Base-by-base conservation (phyloP, 2,329 filamentous ascomycete genomes). In the Botrytis fabae region DNA sequence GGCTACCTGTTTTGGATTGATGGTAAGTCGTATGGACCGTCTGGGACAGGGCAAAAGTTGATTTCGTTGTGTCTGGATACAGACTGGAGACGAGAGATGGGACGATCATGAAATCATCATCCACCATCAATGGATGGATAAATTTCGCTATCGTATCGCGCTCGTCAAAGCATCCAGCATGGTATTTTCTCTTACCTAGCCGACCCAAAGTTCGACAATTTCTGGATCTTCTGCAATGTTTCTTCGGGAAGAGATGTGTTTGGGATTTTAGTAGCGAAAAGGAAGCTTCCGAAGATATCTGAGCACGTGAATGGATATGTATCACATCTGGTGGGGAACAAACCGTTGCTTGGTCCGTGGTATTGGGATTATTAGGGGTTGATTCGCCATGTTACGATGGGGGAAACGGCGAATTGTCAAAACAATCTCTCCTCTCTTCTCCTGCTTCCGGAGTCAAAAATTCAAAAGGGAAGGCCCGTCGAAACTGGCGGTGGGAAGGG, bases 311-410 rank as follows among this genome's bases (percentile, higher is more conserved):
- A 63, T 63, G 61, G 61, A 44, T 44, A 63, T 32, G 61, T 63
- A 63, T 63, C 40, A 63, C n/a, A 44, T 63, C 16, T 44, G 32
- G 61, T 63, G 61, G 61, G 28, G 61, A 40, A 63, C 38, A 44
- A 63, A 63, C n/a, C 40, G 61, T 40, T 63, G 28, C n/a, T 63
- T 63, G n/a, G 61, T 44, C 61, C 40, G 61, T 63, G 61, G 61
- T 63, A 63, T 44, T 42, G 61, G 40, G 18, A 44, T 63, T 44
- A 32, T 44, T 32, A 44, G 16, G 25, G 40, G 40, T 22, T 63
- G 61, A 63, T 22, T 63, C n/a, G 61, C 32, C 22, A 28, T 22
- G n/a, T 32, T 44, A 63, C 40, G 61, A 44, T 63, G 22, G n/a
- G 40, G 8, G 60, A n/a, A n/a, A 25, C 61, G 61, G n/a, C n/a